Evolutionary conservation across 257 asterid genomes (phyloP).

Genomic region (Solanum pimpinellifolium): DNA sequence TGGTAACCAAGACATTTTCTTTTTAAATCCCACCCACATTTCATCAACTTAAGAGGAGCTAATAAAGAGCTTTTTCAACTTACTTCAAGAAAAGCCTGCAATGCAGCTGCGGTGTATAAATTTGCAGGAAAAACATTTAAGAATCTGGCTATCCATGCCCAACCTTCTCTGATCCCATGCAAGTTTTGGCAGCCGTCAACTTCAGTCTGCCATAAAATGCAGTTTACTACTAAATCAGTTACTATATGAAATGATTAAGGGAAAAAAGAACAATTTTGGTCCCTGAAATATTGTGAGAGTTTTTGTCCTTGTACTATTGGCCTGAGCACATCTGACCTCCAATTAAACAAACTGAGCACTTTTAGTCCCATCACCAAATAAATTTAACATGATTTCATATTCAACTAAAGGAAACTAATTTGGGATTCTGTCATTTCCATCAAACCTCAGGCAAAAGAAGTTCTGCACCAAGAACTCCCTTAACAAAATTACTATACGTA

Average conservation of each 20-base stretch:
- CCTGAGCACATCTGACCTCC: neutral
- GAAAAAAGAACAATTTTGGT: neutral
- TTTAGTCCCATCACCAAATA: neutral
- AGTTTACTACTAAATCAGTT: neutral
- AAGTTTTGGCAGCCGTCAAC: constrained; percentile 37
- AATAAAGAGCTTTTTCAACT: constrained; percentile 10
- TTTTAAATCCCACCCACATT: neutral
- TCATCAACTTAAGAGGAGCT: neutral
- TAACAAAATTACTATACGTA: neutral
- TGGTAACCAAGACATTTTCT: constrained; percentile 15
- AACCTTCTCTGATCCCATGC: constrained; percentile 71
- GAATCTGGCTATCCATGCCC: constrained; percentile 95
- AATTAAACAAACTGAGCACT: neutral
- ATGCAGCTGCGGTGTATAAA: constrained; percentile 58
- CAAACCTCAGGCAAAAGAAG: neutral
- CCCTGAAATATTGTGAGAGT: neutral
- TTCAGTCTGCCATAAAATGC: constrained; percentile 45
- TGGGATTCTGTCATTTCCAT: neutral
- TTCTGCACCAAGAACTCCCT: neutral
- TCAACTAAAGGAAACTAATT: neutral
- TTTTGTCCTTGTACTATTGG: neutral
- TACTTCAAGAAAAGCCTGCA: constrained; percentile 73
- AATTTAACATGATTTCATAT: neutral
- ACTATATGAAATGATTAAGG: neutral
- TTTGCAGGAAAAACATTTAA: constrained; percentile 76